Conservation (phyloP, 352 stramenopile genomes). For the Phytophthora meadii region DNA sequence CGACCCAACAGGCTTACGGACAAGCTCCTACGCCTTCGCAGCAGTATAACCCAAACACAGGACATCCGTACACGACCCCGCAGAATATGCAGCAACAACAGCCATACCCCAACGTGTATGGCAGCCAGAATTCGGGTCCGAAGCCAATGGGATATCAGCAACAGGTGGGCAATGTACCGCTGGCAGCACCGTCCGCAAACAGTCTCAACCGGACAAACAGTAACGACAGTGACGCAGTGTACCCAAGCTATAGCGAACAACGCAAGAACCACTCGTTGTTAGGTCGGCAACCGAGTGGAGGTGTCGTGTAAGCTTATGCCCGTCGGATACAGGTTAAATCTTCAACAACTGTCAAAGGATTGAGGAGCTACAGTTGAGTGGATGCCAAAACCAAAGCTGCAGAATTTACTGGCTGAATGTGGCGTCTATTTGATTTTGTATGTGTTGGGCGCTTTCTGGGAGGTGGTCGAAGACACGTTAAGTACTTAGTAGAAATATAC, state of each 20-base stretch:
- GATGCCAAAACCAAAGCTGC: neutral
- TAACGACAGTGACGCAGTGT: slow-evolving; percentile 58
- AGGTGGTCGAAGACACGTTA: slow-evolving; percentile 19
- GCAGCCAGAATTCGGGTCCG: slow-evolving; percentile 24
- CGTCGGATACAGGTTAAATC: neutral
- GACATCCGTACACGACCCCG: slow-evolving; percentile 34
- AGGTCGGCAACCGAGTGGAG: slow-evolving; percentile 65
- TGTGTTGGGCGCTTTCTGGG: slow-evolving; percentile 13
- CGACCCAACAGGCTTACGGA: slow-evolving; percentile 35
- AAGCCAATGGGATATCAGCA: slow-evolving; percentile 44
- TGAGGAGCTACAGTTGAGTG: no score
- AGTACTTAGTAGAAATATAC: slow-evolving; percentile 36
- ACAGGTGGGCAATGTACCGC: slow-evolving; percentile 42
- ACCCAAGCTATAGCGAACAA: slow-evolving; percentile 67
- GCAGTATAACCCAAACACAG: slow-evolving; percentile 37
- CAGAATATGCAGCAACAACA: slow-evolving; percentile 40
- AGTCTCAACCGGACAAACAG: slow-evolving; percentile 37
- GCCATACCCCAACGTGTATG: slow-evolving; percentile 27
- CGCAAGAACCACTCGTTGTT: slow-evolving; percentile 77
- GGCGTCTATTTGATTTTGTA: slow-evolving; percentile 35
- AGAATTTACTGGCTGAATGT: no score
- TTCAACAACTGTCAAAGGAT: no score
- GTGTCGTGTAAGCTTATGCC: slow-evolving; percentile 57
- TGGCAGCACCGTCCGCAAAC: slow-evolving; percentile 25
- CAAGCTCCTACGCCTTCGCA: slow-evolving; percentile 42